Evolutionary conservation across 1,284 basidiomycete genomes (phyloP).

Genomic region (Pseudozyma pruni): DNA sequence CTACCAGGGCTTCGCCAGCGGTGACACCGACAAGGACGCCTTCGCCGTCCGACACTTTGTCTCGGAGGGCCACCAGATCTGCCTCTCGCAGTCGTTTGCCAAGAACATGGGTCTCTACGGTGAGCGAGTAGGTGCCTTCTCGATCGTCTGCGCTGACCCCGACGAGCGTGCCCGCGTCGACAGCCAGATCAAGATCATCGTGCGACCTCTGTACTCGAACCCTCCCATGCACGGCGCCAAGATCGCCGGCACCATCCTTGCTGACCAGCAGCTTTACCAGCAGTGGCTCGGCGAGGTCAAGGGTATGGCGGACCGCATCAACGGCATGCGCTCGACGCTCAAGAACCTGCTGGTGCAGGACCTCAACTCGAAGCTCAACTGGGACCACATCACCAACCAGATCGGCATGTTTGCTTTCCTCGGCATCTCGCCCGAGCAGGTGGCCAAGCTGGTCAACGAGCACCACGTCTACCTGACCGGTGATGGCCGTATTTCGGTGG

Average conservation of each 20-base stretch:
- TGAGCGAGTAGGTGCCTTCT: slow-evolving; percentile 66
- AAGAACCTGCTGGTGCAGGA: slow-evolving; percentile 65
- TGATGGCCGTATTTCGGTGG: slow-evolving; percentile 68
- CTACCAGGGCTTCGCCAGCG: slow-evolving; percentile 71
- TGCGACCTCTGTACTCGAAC: slow-evolving; percentile 98
- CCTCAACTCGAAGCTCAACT: slow-evolving; percentile 67
- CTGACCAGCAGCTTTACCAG: slow-evolving; percentile 68
- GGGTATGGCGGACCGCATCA: slow-evolving; percentile 69
- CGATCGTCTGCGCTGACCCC: slow-evolving; percentile 58
- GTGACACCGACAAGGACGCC: slow-evolving; percentile 65
- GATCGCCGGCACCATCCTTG: slow-evolving; percentile 69
- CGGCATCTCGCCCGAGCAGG: slow-evolving; percentile 66
- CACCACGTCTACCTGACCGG: slow-evolving; percentile 68
- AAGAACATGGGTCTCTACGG: slow-evolving; percentile 69
- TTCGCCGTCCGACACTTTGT: slow-evolving; percentile 69
- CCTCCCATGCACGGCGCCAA: slow-evolving; percentile 82
- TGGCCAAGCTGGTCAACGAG: slow-evolving; percentile 65
- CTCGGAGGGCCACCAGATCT: slow-evolving; percentile 65
- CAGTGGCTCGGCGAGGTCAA: slow-evolving; percentile 69
- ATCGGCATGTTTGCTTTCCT: slow-evolving; percentile 68
- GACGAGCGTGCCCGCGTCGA: slow-evolving; percentile 67
- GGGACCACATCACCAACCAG: slow-evolving; percentile 69
- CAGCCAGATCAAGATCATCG: slow-evolving; percentile 80
- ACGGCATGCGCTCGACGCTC: slow-evolving; percentile 67
- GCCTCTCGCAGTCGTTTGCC: slow-evolving; percentile 64